Evolutionary conservation across 305 asterid species (phyloP), one percentile per base, ranked within the genome.

Genomic region (Fraxinus xanthoxyloides): DNA sequence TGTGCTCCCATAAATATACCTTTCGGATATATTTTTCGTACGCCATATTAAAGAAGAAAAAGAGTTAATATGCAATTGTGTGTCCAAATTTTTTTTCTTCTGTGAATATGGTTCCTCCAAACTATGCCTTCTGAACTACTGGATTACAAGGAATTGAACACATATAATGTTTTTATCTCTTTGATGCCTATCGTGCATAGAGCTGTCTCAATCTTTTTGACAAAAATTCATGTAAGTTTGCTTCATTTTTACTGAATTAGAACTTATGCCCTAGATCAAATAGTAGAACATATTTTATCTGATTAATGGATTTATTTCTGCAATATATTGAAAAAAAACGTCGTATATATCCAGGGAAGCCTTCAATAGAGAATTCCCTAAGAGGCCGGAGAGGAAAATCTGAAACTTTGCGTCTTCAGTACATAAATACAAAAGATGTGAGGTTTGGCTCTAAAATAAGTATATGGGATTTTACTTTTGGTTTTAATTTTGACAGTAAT

Each of bases 341-440:
- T 79, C n/a, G 3, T 30, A 43, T 43, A 63, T 32, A 70, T 85
- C 75, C 90, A 94, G 97, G 95, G 84, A 90, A 85, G 56, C 86
- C 84, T 59, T 74, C 87, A 23, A 86, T 80, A 35, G 89, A 81
- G 24, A 80, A 54, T 78, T 85, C 90, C 2, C 6, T 63, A 38
- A 90, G 87, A 80, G 95, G 93, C 82, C 89, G 93, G 85, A 89
- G 98, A 90, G 98, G 98, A 82, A 95, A 89, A 85, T 95, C 98
- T 9, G 98, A 95, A 85, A 95, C 98, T 78, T 87, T 90, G 75
- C 88, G 98, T 19, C 84, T 59, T 21, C 98, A 93, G 86, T 95
- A 95, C 89, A 95, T 95, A 82, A 90, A 83, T 78, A 90, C 88
- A 56, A 95, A 92, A 90, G 98, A 95, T 63, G 92, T 95, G 94